These are phyloP conservation scores for Penicillium maclennaniae DNA, from an alignment of 495 filamentous ascomycete genomes.

Conservation along the genomic window DNA sequence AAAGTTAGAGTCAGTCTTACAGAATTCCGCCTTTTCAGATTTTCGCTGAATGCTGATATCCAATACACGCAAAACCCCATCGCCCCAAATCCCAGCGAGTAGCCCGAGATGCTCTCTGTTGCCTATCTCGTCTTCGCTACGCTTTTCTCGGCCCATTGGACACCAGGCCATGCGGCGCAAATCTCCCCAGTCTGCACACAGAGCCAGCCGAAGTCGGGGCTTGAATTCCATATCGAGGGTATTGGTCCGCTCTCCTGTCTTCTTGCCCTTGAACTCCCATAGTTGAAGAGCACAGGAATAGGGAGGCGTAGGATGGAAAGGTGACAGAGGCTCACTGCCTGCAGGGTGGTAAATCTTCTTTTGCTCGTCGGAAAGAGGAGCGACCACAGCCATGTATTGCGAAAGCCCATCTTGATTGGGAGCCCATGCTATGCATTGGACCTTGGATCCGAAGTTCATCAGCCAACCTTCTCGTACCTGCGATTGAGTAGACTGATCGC, in stretches of 20 bases:
- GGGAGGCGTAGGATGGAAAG: slow-evolving; percentile 45
- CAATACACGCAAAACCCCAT: slow-evolving; percentile 59
- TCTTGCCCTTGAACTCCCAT: slow-evolving; percentile 51
- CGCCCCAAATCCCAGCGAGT: slow-evolving; percentile 58
- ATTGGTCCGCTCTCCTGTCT: slow-evolving; percentile 22
- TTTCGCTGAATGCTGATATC: slow-evolving; percentile 43
- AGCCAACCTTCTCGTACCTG: slow-evolving; percentile 53
- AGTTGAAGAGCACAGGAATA: slow-evolving; percentile 54
- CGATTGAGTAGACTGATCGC: not conserved
- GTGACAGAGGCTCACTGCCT: slow-evolving; percentile 25
- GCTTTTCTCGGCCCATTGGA: slow-evolving; percentile 42
- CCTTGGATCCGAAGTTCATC: slow-evolving; percentile 49
- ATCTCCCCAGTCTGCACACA: slow-evolving; percentile 64
- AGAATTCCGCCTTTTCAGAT: slow-evolving; percentile 32
- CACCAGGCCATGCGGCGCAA: slow-evolving; percentile 61
- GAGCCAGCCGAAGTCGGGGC: slow-evolving; percentile 43
- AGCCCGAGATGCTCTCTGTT: slow-evolving; percentile 47
- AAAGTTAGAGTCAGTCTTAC: slow-evolving; percentile 22
- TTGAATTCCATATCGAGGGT: slow-evolving; percentile 36
- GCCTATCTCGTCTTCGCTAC: slow-evolving; percentile 33
- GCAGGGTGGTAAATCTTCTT: slow-evolving; percentile 18
- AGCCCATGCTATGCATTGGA: slow-evolving; percentile 55
- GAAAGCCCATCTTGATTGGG: slow-evolving; percentile 47
- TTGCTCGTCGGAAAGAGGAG: slow-evolving; percentile 37
- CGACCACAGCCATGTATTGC: slow-evolving; percentile 54